Evolutionary conservation across 2,329 filamentous ascomycete species (phyloP).

Genomic region (Plectosphaerella plurivora): DNA sequence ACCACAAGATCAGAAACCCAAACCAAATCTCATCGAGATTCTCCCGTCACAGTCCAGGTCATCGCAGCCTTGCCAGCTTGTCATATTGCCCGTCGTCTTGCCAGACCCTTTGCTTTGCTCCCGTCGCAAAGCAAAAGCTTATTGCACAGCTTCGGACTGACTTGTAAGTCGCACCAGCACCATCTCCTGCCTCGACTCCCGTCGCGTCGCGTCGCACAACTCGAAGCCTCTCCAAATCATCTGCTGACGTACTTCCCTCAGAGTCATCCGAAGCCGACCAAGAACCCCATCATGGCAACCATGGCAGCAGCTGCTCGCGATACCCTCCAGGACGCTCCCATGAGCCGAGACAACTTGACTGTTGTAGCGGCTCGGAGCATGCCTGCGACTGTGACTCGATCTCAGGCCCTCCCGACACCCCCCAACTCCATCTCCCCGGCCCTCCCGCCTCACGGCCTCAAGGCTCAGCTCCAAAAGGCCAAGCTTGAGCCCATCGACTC

Average conservation of each 20-base stretch:
- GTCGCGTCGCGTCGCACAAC: constrained; percentile 16
- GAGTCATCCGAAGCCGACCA: constrained; percentile 40
- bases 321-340: constrained; percentile 56
- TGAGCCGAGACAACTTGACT: constrained; percentile 65
- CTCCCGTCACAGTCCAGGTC: constrained; percentile 57
- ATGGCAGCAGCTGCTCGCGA: constrained; percentile 65
- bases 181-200: constrained; percentile 1
- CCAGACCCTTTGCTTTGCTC: constrained; percentile 13
- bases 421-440: constrained; percentile 93
- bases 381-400: constrained; percentile 54
- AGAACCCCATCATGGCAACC: constrained; percentile 52
- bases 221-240: constrained; percentile 2
- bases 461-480: constrained; percentile 59
- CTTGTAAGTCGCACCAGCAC: constrained; percentile 9
- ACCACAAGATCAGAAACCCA: constrained; percentile 35
- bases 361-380: constrained; percentile 65
- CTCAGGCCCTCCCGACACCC: constrained; percentile 74
- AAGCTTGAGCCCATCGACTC: constrained; percentile 69
- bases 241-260: constrained; percentile 26
- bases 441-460: constrained; percentile 75
- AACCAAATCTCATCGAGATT: constrained; percentile 47
- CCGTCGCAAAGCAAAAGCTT: constrained; percentile 19
- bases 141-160: constrained; percentile 4
- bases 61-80: constrained; percentile 48
- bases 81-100: constrained; percentile 18